Base-by-base conservation (phyloP, 768 basidiomycete species). In the Tephrocybe sp. region DNA sequence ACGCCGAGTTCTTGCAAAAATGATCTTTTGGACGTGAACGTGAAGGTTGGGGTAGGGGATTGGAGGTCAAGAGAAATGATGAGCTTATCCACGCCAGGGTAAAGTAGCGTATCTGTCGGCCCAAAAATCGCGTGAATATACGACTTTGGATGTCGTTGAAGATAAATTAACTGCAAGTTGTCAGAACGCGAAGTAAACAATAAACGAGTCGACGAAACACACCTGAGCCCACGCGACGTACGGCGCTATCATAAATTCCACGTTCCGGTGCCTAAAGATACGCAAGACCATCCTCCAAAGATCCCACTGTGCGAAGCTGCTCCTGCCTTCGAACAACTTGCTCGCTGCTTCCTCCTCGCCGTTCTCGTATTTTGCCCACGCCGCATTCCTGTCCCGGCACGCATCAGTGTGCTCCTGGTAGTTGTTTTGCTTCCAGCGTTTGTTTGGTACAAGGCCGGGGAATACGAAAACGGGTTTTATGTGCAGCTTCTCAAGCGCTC, bases 401-500 rank as follows among this genome's bases (percentile, higher is more conserved):
- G 83, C 83, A 39, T 91, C 87, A 42, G 72, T 74, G 56, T 81
- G 74, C 57, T 83, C 82, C 15, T 65, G 62, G 23, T 80, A 75
- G 38, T 80, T 78, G 49, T 78, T 76, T 10, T 76, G 77, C 66
- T 88, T 88, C 72, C 77, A 78, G 48, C 87, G 82, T 54, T 84
- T 85, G 58, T 83, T 83, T 1, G 91, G 88, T 1, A 83, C 73
- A 25, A 99, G 75, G 3, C 97, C 97, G 13, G 91, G 84, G 69
- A 98, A 98, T 43, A 99, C 91, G 61, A 99, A 95, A n/a, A 99
- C 92, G 18, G 97, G 97, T 65, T 95, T 97, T 77, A 99, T 97
- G 57, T 80, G 85, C 27, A 90, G 75, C 69, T 86, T 87, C 76
- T 97, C 94, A 63, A 98, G 85, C 12, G 80, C 74, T 41, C 94